phyloP scores from a whole-genome alignment of 2,329 filamentous ascomycete genomes.

The Aspergillus uvarum region DNA sequence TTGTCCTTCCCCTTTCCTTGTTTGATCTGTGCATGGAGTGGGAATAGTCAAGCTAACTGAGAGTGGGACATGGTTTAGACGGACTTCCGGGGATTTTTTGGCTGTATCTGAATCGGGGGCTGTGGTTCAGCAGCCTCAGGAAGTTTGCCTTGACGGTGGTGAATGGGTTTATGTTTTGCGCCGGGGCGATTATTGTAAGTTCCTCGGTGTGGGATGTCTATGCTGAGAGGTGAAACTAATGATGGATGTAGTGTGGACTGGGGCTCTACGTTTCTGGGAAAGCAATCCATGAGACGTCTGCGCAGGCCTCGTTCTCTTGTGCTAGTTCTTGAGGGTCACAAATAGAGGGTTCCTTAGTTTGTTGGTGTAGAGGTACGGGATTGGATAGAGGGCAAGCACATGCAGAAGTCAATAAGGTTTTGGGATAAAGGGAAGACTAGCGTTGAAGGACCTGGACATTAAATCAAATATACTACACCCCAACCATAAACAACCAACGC shows the following conservation, averaged over 20 bases:
- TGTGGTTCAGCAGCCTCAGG: slow-evolving; percentile 37
- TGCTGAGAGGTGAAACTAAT: neutral
- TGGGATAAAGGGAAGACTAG: too few species aligned
- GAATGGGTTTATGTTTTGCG: slow-evolving; percentile 43
- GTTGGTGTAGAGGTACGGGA: too few species aligned
- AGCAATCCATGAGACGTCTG: slow-evolving; percentile 19
- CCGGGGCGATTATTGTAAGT: slow-evolving; percentile 32
- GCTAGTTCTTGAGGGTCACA: slow-evolving; percentile 9
- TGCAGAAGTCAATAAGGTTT: too few species aligned
- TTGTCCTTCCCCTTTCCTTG: neutral
- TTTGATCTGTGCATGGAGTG: too few species aligned
- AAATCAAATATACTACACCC: neutral
- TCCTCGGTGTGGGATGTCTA: neutral
- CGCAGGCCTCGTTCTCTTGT: slow-evolving; percentile 18
- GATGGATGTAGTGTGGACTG: slow-evolving; percentile 14
- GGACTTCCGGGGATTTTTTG: slow-evolving; percentile 48
- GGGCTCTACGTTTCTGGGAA: slow-evolving; percentile 20
- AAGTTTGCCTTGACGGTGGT: slow-evolving; percentile 47
- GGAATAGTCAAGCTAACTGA: neutral
- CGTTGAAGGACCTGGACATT: too few species aligned
- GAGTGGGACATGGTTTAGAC: slow-evolving; percentile 19
- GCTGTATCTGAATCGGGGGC: slow-evolving; percentile 49
- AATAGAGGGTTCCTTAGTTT: too few species aligned
- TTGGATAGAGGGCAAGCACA: too few species aligned
- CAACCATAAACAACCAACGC: neutral